Conservation (phyloP, 805 yeast genomes). For the Pichia nanzhaoensis region DNA sequence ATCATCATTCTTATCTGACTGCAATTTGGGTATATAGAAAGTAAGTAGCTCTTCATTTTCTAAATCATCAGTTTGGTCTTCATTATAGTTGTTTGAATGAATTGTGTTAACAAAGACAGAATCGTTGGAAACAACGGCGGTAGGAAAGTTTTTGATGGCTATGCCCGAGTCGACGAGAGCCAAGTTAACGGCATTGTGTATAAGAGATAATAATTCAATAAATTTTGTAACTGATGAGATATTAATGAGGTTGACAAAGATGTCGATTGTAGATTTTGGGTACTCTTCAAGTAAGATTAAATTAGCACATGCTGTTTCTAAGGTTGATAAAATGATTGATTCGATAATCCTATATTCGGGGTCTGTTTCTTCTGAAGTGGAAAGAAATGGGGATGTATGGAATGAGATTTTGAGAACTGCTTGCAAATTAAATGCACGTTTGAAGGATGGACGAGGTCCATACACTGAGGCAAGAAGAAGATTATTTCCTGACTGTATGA, state of each 20-base stretch:
- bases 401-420: slow-evolving; percentile 24
- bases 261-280: slow-evolving; percentile 85
- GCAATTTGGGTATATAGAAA: slow-evolving; percentile 48
- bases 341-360: slow-evolving; percentile 27
- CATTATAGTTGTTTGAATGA: slow-evolving; percentile 13
- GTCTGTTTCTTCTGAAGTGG: slow-evolving; percentile 21
- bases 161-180: slow-evolving; percentile 84
- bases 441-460: slow-evolving; percentile 76
- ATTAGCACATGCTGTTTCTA: slow-evolving; percentile 35
- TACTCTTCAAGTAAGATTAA: slow-evolving; percentile 59
- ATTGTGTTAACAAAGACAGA: slow-evolving; percentile 31
- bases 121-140: slow-evolving; percentile 34
- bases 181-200: slow-evolving; percentile 57
- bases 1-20: slow-evolving; percentile 22
- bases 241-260: slow-evolving; percentile 64
- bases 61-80: slow-evolving; percentile 5
- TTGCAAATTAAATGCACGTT: slow-evolving; percentile 28
- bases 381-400: slow-evolving; percentile 11
- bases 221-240: slow-evolving; percentile 30
- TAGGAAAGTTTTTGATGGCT: slow-evolving; percentile 70
- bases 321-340: slow-evolving; percentile 27
- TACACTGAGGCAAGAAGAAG: slow-evolving; percentile 65
- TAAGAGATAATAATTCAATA: slow-evolving; percentile 34
- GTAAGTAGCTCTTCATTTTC: slow-evolving; percentile 40
- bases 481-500: slow-evolving; percentile 58